Conservation (phyloP, 768 basidiomycete genomes). For the Tricholoma terreum region DNA sequence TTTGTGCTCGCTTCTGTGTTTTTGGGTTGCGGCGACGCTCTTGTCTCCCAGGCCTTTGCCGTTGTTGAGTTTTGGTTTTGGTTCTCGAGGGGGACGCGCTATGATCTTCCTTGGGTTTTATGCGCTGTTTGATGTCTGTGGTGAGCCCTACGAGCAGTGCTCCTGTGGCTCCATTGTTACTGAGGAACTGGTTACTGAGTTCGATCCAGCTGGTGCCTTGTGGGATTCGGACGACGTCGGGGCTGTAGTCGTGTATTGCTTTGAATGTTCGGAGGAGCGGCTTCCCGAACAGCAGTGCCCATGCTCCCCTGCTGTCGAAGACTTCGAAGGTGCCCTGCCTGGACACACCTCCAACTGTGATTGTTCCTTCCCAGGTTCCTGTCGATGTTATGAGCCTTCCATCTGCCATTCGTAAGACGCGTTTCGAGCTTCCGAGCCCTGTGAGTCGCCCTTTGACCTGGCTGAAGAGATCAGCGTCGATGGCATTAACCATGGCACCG, state of each 20-base stretch:
- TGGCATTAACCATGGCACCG: constrained; percentile 2
- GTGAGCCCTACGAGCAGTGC: constrained; percentile 5
- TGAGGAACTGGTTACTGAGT: constrained; percentile 6
- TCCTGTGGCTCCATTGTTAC: neutral
- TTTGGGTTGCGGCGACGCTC: neutral
- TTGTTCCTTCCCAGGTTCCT: constrained; percentile 15
- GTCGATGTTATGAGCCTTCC: constrained; percentile 8
- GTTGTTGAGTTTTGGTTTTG: constrained; percentile 12
- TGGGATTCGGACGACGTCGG: constrained; percentile 11
- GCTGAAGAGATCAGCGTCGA: too few species aligned
- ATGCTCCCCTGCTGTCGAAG: too few species aligned
- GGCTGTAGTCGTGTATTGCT: constrained; percentile 23
- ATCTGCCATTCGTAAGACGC: constrained; percentile 22
- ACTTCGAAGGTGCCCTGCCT: too few species aligned
- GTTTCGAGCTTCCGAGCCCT: neutral
- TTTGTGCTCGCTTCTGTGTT: neutral
- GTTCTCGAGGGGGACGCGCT: constrained; percentile 13
- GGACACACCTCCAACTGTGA: too few species aligned
- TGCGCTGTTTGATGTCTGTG: constrained; percentile 13
- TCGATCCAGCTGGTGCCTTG: too few species aligned
- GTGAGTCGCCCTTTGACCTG: too few species aligned
- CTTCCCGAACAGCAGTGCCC: constrained; percentile 30
- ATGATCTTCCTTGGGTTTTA: constrained; percentile 10
- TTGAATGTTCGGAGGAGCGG: constrained; percentile 20
- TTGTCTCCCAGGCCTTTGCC: neutral